Evolutionary conservation across 495 filamentous ascomycete species (phyloP), one percentile per base, ranked within the genome.

Genomic region (Tetracladium marchalianum): DNA sequence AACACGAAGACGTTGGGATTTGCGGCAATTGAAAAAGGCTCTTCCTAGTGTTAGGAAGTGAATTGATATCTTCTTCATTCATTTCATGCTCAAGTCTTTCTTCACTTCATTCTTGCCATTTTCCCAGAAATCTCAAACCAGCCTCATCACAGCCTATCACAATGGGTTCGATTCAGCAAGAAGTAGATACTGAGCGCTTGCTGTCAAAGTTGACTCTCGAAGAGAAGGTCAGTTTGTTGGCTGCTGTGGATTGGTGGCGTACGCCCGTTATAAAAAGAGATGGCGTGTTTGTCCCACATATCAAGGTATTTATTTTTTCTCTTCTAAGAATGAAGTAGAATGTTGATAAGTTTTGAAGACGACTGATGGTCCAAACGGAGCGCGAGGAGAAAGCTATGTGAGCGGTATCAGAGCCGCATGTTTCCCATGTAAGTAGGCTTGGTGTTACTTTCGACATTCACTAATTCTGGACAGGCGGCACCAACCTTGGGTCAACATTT

Each of bases 151-250:
- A 36, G 3, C 35, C 8, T 8, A 35, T n/a, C 9, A 35, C 8
- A 35, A 36, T 36, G 35, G 35, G 35, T 36, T 36, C 35, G 10
- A n/a, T 36, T 16, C 12, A n/a, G 35, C 2, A n/a, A 36, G 16
- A n/a, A n/a, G 9, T 36, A 36, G 35, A 36, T 16, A 16, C 16
- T 16, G 35, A 36, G 12, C 12, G 2, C 9, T 12, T 43, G 18
- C 18, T 43, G 11, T n/a, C 17, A 11, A 13, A 43, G 18, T 24
- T 43, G 17, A 44, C 42, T 18, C 31, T 44, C 6, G 31, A 44
- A 10, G 42, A 44, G 42, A 44, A 44, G 17, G 42, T 44, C 42
- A 44, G n/a, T 34, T 12, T 44, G 5, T 31, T 44, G 7, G 10
- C 27, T 17, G 42, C 11, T 1, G 33, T 16, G 5, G 31, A 44